Evolutionary conservation across 129 eudicot species (phyloP).

Genomic region (Artemisia argyi): DNA sequence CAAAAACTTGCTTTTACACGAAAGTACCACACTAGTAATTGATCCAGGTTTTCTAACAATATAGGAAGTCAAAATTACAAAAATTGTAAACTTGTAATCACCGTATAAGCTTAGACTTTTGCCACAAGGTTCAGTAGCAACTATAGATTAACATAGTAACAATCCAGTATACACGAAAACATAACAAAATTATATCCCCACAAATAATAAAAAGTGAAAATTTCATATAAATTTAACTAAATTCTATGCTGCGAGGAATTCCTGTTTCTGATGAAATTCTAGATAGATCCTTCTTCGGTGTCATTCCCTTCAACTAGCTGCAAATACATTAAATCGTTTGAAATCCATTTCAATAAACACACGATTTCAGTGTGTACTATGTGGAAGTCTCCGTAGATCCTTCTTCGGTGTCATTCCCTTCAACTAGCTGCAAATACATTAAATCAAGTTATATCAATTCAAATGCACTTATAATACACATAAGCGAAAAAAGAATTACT

Average conservation of each 20-base stretch:
- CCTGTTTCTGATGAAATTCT: not conserved
- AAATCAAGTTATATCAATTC: slow-evolving; percentile 5
- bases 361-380: slow-evolving; percentile 16
- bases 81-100: not conserved
- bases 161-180: not conserved
- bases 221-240: not conserved
- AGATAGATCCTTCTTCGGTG: too few relatives aligned
- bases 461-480: not conserved
- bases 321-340: too few relatives aligned
- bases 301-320: too few relatives aligned
- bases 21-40: too few relatives aligned
- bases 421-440: slow-evolving; percentile 59
- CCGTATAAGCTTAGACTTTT: too few relatives aligned
- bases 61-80: too few relatives aligned
- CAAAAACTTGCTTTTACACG: too few relatives aligned
- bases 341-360: not conserved
- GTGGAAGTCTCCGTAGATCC: slow-evolving; percentile 33
- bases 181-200: not conserved
- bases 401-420: slow-evolving; percentile 51
- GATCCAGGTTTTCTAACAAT: too few relatives aligned
- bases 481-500: not conserved
- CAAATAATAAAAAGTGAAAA: too few relatives aligned
- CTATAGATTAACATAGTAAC: not conserved
- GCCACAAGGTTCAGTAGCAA: not conserved
- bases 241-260: not conserved